Percentiles rank a stretch among this genome's conserved stretches.
Evolutionary conservation across 805 yeast genomes (phyloP).

Genomic region (Candida awuae): DNA sequence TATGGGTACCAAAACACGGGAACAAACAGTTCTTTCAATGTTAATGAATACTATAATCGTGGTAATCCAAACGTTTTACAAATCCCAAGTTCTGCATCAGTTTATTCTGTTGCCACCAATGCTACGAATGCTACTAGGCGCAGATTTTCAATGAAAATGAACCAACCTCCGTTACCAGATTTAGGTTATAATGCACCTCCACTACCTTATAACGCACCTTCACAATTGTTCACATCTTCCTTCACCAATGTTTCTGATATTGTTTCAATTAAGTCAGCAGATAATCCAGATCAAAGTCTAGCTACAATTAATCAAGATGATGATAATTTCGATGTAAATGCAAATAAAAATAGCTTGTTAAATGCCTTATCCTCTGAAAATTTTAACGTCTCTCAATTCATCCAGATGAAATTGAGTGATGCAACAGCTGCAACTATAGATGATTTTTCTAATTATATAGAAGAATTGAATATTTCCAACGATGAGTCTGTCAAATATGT

Average conservation of each 20-base stretch:
- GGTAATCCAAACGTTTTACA: neutral
- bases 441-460: conserved; percentile 38
- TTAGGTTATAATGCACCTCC: conserved; percentile 20
- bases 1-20: neutral
- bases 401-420: conserved; percentile 43
- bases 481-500: conserved; percentile 50
- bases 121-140: conserved; percentile 24
- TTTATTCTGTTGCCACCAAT: conserved; percentile 7
- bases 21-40: conserved; percentile 3
- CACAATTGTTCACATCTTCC: conserved; percentile 6
- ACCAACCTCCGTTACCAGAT: conserved; percentile 11
- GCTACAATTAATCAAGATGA: conserved; percentile 4
- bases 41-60: conserved; percentile 5
- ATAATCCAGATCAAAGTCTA: neutral
- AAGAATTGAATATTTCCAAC: conserved; percentile 26
- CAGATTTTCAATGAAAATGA: conserved; percentile 35
- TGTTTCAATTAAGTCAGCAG: conserved; percentile 2
- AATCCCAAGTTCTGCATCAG: conserved; percentile 5
- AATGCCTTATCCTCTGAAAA: conserved; percentile 31
- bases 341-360: conserved; percentile 14
- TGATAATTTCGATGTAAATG: neutral
- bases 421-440: conserved; percentile 71
- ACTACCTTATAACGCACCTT: conserved; percentile 21
- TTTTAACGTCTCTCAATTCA: conserved; percentile 42
- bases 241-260: neutral